Evolutionary conservation across 495 filamentous ascomycete species (phyloP).

Genomic region (Echria macrotheca): DNA sequence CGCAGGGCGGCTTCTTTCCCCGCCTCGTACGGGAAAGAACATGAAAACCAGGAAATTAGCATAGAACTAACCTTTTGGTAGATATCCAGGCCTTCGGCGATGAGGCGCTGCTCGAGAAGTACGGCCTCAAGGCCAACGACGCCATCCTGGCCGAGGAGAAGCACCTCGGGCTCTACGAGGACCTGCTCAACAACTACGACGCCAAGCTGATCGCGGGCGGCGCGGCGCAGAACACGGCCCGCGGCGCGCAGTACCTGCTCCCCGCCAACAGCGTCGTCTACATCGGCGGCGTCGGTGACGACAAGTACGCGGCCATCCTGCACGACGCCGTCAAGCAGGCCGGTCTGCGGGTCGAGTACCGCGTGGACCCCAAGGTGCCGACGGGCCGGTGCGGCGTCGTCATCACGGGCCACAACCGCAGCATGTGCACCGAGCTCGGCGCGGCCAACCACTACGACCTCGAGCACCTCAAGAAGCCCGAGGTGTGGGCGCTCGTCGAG

Average conservation of each 20-base stretch:
- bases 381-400: constrained; percentile 95
- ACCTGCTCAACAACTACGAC: constrained; percentile 77
- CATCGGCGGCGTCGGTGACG: constrained; percentile 85
- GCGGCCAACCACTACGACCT: constrained; percentile 96
- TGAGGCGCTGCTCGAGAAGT: constrained; percentile 79
- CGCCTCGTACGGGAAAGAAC: too few relatives aligned
- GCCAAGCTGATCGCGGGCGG: constrained; percentile 95
- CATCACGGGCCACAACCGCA: constrained; percentile 90
- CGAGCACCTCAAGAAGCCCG: constrained; percentile 83
- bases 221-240: constrained; percentile 96
- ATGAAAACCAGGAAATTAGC: too few relatives aligned
- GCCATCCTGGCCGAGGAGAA: constrained; percentile 93
- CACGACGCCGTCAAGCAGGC: constrained; percentile 69
- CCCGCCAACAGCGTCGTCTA: constrained; percentile 81
- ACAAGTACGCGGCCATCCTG: constrained; percentile 85
- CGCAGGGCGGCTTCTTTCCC: too few relatives aligned
- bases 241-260: constrained; percentile 94
- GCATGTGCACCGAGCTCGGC: constrained; percentile 90
- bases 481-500: constrained; percentile 88
- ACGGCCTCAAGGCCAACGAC: constrained; percentile 89
- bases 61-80: too few relatives aligned
- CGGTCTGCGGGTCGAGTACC: constrained; percentile 89
- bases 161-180: constrained; percentile 85
- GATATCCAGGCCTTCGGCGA: constrained; percentile 85
- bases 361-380: constrained; percentile 69